phyloP scores from a whole-genome alignment of 2,329 filamentous ascomycete genomes.

The Metarhizium guizhouense region DNA sequence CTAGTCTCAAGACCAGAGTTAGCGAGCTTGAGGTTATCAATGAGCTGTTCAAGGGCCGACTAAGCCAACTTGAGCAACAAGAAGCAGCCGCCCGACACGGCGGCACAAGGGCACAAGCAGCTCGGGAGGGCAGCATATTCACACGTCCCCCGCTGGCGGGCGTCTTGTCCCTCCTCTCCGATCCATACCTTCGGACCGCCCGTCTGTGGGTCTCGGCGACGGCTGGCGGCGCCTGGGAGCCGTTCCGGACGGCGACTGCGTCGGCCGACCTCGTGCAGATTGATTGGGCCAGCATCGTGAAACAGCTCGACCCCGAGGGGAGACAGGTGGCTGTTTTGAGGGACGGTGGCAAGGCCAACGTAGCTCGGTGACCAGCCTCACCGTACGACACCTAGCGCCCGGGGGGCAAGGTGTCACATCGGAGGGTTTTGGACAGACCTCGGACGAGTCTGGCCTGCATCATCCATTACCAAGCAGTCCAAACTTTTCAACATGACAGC shows the following conservation, averaged over 20 bases:
- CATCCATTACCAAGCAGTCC: no score
- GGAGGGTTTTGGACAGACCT: no score
- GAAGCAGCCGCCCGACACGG: no score
- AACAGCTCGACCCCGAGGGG: neutral
- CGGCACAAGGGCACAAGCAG: neutral
- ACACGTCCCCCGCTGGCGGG: constrained; percentile 21
- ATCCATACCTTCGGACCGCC: constrained; percentile 34
- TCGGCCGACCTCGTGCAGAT: constrained; percentile 5
- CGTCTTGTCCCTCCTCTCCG: constrained; percentile 31
- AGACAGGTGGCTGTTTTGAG: neutral
- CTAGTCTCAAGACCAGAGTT: no score
- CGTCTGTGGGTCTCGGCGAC: constrained; percentile 26
- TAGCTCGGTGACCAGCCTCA: no score
- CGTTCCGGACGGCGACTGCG: constrained; percentile 7
- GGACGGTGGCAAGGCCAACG: neutral
- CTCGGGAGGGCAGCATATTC: constrained; percentile 8
- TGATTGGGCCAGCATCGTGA: constrained; percentile 1
- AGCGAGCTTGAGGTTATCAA: no score
- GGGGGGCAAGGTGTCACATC: no score
- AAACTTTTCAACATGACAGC: no score
- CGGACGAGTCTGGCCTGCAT: no score
- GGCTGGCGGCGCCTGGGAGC: constrained; percentile 17
- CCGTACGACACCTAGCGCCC: no score
- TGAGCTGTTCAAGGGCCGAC: no score
- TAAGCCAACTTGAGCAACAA: no score